phyloP scores from a whole-genome alignment of 1,139 yeast genomes.

The Kodamaea suecica region DNA sequence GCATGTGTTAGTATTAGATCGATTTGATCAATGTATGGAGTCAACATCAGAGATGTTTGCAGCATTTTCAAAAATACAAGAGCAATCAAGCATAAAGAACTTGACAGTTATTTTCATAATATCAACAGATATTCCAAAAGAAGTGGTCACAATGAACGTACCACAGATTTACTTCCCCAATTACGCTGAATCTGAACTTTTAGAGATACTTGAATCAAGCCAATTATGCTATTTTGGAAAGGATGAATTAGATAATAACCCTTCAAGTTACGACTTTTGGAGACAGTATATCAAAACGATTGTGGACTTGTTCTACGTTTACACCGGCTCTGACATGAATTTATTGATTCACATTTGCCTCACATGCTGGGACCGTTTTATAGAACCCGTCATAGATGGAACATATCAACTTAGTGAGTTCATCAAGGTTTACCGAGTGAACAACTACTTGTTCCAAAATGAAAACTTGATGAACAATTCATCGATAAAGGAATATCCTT shows the following conservation, averaged over 20 bases:
- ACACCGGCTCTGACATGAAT: constrained; percentile 52
- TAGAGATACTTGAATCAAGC: constrained; percentile 30
- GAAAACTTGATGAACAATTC: constrained; percentile 40
- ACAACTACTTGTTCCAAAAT: constrained; percentile 37
- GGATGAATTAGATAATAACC: constrained; percentile 15
- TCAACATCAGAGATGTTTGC: constrained; percentile 41
- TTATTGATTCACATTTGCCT: constrained; percentile 40
- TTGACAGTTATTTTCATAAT: constrained; percentile 31
- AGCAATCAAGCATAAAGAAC: constrained; percentile 33
- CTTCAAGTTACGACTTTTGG: constrained; percentile 39
- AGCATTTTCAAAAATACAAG: constrained; percentile 49
- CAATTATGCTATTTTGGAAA: constrained; percentile 26
- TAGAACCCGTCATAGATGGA: constrained; percentile 38
- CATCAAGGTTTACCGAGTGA: constrained; percentile 45
- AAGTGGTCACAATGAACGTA: constrained; percentile 42
- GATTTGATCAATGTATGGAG: constrained; percentile 56
- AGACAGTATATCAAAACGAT: constrained; percentile 46
- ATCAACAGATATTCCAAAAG: constrained; percentile 45
- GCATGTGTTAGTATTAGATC: constrained; percentile 59
- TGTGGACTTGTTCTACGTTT: constrained; percentile 51
- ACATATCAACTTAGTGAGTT: constrained; percentile 35
- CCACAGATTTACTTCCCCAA: constrained; percentile 51
- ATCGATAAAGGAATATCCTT: constrained; percentile 25
- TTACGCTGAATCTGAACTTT: constrained; percentile 42
- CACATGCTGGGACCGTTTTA: constrained; percentile 52